A percentile compares a stretch with the other conserved stretches of the same genome.
Conservation (phyloP, 2,329 filamentous ascomycete species). For the Epichloe baconii region DNA sequence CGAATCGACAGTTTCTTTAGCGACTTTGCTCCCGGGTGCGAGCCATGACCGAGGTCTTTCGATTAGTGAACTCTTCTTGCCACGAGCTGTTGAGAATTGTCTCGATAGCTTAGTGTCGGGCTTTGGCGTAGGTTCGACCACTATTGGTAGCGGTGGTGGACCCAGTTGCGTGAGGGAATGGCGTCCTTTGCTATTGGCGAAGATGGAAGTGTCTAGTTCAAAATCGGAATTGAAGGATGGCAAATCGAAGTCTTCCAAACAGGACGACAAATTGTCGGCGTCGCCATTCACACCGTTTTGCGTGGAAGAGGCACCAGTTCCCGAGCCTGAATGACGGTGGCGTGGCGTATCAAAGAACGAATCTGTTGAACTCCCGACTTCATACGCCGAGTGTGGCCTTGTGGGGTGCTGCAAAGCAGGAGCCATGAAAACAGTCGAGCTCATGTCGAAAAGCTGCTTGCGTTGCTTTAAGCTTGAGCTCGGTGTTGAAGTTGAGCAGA, state of each 20-base stretch:
- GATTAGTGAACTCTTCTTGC: constrained; percentile 33
- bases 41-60: constrained; percentile 42
- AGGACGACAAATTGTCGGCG: neutral
- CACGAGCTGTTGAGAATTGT: constrained; percentile 13
- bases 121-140: neutral
- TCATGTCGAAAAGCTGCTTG: constrained; percentile 1
- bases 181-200: constrained; percentile 15
- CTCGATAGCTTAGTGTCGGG: constrained; percentile 2
- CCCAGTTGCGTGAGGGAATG: neutral
- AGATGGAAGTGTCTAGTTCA: constrained; percentile 34
- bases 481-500: neutral
- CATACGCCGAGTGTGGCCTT: constrained; percentile 4
- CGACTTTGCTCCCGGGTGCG: constrained; percentile 27
- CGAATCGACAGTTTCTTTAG: constrained; percentile 12
- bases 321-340: neutral
- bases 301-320: neutral
- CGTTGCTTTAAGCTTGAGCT: too few species aligned
- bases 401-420: neutral
- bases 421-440: constrained; percentile 4
- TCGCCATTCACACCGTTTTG: neutral
- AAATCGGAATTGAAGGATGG: constrained; percentile 38
- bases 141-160: constrained; percentile 5
- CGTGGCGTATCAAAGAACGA: constrained; percentile 1
- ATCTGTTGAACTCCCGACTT: neutral
- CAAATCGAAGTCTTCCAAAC: constrained; percentile 34